A percentile compares a stretch with the other conserved stretches of the same genome.
These are phyloP conservation scores for Naganishia sp. DNA, from an alignment of 1,284 basidiomycete species.

Conservation along the genomic window DNA sequence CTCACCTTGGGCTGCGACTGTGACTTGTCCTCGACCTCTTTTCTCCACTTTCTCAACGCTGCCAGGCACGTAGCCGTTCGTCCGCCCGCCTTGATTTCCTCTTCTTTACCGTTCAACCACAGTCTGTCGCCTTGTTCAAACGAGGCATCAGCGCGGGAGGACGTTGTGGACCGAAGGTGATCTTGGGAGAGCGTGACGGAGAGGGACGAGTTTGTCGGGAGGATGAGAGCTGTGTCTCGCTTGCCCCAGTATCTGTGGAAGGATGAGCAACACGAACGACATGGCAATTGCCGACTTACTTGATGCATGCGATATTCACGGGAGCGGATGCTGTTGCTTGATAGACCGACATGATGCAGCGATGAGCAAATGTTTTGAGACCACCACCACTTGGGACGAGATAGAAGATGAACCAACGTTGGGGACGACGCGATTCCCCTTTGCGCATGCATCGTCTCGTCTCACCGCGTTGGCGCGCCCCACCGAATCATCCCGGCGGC, in stretches of 20 bases:
- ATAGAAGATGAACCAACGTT: constrained; percentile 22
- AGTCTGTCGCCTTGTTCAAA: constrained; percentile 73
- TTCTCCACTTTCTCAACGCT: constrained; percentile 79
- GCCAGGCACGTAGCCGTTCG: constrained; percentile 81
- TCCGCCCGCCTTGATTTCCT: constrained; percentile 79
- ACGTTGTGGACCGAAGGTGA: constrained; percentile 90
- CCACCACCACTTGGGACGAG: too few species aligned
- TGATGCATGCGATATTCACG: constrained; percentile 95
- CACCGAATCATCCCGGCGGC: not conserved
- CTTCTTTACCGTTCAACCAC: constrained; percentile 93
- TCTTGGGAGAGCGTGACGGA: constrained; percentile 97
- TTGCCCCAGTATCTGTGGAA: constrained; percentile 93
- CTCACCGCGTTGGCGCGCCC: not conserved
- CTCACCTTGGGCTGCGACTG: constrained; percentile 66
- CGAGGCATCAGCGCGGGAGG: constrained; percentile 76
- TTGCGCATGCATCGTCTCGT: not conserved
- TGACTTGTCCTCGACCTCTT: constrained; percentile 70
- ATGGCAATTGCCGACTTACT: constrained; percentile 59
- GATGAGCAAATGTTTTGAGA: not conserved
- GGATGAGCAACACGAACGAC: constrained; percentile 22
- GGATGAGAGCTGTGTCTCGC: constrained; percentile 88
- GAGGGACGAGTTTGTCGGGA: constrained; percentile 96
- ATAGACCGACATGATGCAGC: constrained; percentile 55
- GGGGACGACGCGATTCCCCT: not conserved
- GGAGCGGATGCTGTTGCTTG: constrained; percentile 90